phyloP scores from a whole-genome alignment of 2,329 filamentous ascomycete species.

The Juglanconis sp. region DNA sequence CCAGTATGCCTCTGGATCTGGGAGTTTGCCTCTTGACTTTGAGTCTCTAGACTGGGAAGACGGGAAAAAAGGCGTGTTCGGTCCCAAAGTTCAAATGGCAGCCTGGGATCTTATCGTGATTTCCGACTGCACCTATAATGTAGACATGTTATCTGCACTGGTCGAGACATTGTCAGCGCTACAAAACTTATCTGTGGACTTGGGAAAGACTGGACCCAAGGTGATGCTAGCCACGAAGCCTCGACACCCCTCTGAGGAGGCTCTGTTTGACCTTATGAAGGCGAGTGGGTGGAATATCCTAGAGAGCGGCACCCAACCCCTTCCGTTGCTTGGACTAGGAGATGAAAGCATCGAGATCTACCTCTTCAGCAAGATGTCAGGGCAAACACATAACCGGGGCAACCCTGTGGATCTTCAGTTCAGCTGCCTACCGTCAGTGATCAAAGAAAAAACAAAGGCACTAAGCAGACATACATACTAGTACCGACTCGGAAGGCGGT shows the following conservation, averaged over 20 bases:
- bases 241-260: slow-evolving; percentile 50
- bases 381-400: too few species aligned
- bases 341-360: slow-evolving; percentile 50
- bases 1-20: not conserved
- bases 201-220: slow-evolving; percentile 26
- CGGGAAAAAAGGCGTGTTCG: slow-evolving; percentile 43
- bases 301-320: slow-evolving; percentile 39
- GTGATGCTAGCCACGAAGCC: slow-evolving; percentile 56
- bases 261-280: slow-evolving; percentile 45
- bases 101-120: slow-evolving; percentile 53
- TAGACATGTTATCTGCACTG: slow-evolving; percentile 51
- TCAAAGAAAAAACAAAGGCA: too few species aligned
- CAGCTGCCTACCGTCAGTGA: too few species aligned
- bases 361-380: slow-evolving; percentile 38
- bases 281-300: slow-evolving; percentile 41
- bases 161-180: slow-evolving; percentile 51
- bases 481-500: too few species aligned
- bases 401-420: too few species aligned
- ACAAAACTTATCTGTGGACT: slow-evolving; percentile 29
- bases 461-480: too few species aligned
- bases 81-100: slow-evolving; percentile 33
- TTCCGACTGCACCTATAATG: slow-evolving; percentile 62
- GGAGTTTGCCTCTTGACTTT: slow-evolving; percentile 32
- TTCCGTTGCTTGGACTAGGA: slow-evolving; percentile 45
- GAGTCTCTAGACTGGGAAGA: slow-evolving; percentile 58